A percentile compares a stretch with the other conserved stretches of the same genome.
Evolutionary conservation across 2,329 filamentous ascomycete species (phyloP).

Genomic region (Penicillium nordicum): DNA sequence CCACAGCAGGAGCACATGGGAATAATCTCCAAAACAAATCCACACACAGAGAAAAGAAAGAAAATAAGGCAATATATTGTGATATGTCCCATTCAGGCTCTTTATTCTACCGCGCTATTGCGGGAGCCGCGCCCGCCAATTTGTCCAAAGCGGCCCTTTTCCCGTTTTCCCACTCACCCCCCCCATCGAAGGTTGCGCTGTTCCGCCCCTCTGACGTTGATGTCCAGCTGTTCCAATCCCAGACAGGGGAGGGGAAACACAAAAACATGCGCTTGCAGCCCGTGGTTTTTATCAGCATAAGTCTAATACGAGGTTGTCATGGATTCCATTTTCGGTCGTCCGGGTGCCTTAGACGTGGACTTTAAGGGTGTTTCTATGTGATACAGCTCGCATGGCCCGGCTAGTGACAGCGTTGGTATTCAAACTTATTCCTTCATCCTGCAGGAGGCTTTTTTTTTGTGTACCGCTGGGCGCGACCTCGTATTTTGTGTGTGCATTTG

Average conservation of each 20-base stretch:
- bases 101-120: constrained; percentile 24
- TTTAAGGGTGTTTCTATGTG: constrained; percentile 6
- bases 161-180: not conserved
- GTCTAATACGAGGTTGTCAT: not conserved
- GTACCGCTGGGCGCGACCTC: not conserved
- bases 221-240: constrained; percentile 16
- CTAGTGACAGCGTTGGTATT: constrained; percentile 4
- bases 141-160: constrained; percentile 1
- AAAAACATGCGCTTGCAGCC: constrained; percentile 12
- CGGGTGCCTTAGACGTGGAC: not conserved
- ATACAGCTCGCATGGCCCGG: constrained; percentile 19
- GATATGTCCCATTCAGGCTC: constrained; percentile 21
- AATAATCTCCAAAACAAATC: not conserved
- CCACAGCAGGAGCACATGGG: constrained; percentile 1
- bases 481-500: not conserved
- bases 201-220: constrained; percentile 30
- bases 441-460: constrained; percentile 5
- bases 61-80: constrained; percentile 10
- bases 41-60: not conserved
- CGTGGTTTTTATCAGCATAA: not conserved
- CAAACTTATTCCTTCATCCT: constrained; percentile 2
- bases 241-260: not conserved
- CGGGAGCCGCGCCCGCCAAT: constrained; percentile 25
- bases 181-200: constrained; percentile 4
- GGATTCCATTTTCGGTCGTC: not conserved